Evolutionary conservation across 345 rosid species (phyloP), one percentile per base, ranked within the genome.

Genomic region (Brassica napus): DNA sequence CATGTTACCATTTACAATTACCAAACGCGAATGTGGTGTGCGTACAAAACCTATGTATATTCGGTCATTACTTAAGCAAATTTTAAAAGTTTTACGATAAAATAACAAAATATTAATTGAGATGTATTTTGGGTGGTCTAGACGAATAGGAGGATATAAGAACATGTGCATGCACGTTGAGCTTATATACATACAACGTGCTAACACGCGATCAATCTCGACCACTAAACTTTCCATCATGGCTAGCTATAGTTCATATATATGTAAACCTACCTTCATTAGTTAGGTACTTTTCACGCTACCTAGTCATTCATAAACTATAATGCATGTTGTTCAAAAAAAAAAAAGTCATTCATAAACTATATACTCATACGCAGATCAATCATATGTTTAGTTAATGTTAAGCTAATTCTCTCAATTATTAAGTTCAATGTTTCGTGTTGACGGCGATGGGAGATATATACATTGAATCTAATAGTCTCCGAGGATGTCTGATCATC

Each of bases 151-250:
- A 61, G 21, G 75, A 73, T 49, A 74, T 73, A 69, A 62, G 65
- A 74, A 63, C 82, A 79, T 79, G 82, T 79, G 79, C 79, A 74
- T 74, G 75, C 79, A 74, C 79, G 79, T 79, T 79, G 39, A 61
- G 75, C 37, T 61, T 34, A 18, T 18, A 18, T 18, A 18, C 18
- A 18, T 18, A 18, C 18, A 69, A 79, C 71, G 70, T 79, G 74
- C 78, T 79, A 61, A 73, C 59, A 32, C 69, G 71, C 79, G 15
- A 79, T 79, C 75, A 18, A 68, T 74, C 18, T 79, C 71, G 65
- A 74, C 79, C 75, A 74, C 52, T 79, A 16, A 79, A 68, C 70
- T 69, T 62, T 68, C 35, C 68, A 79, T 79, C 75, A 74, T 74
- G 65, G 47, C 78, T 73, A 71, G 0, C 54, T 49, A 55, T 26